Conservation (phyloP, 495 filamentous ascomycete species). For the Clohesyomyces aquaticus region DNA sequence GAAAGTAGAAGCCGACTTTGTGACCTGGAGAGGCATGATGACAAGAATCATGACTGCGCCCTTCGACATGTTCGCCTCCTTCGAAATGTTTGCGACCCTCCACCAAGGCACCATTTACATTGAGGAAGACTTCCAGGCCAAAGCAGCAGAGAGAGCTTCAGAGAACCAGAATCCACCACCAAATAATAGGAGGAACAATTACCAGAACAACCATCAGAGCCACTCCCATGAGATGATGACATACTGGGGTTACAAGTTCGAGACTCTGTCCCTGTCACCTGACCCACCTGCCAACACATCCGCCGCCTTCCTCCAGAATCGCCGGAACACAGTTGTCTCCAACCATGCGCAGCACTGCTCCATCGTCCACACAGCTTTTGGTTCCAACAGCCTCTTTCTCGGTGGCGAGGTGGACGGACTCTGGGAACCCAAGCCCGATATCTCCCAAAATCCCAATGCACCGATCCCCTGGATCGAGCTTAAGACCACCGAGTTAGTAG, state of each 20-base stretch:
- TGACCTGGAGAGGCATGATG: slow-evolving; percentile 99
- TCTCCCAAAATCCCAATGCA: slow-evolving; percentile 3
- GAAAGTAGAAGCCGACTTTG: slow-evolving; percentile 73
- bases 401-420: slow-evolving; percentile 96
- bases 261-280: slow-evolving; percentile 77
- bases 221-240: slow-evolving; percentile 67
- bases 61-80: slow-evolving; percentile 80
- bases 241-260: slow-evolving; percentile 93
- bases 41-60: slow-evolving; percentile 93
- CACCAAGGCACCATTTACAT: slow-evolving; percentile 83
- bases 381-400: slow-evolving; percentile 68
- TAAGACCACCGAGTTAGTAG: slow-evolving; percentile 76
- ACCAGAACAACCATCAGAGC: slow-evolving; percentile 22
- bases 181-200: background rate
- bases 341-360: slow-evolving; percentile 95
- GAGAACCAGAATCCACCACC: slow-evolving; percentile 1
- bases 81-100: slow-evolving; percentile 92
- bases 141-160: slow-evolving; percentile 51
- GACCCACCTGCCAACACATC: slow-evolving; percentile 69
- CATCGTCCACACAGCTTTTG: slow-evolving; percentile 84
- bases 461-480: slow-evolving; percentile 92
- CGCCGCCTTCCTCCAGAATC: slow-evolving; percentile 75
- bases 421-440: slow-evolving; percentile 48
- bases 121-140: slow-evolving; percentile 82
- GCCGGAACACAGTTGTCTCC: slow-evolving; percentile 70